Evolutionary conservation across 225 moss, liverwort and hornwort genomes (phyloP).

Genomic region (Marchantia polymorpha): DNA sequence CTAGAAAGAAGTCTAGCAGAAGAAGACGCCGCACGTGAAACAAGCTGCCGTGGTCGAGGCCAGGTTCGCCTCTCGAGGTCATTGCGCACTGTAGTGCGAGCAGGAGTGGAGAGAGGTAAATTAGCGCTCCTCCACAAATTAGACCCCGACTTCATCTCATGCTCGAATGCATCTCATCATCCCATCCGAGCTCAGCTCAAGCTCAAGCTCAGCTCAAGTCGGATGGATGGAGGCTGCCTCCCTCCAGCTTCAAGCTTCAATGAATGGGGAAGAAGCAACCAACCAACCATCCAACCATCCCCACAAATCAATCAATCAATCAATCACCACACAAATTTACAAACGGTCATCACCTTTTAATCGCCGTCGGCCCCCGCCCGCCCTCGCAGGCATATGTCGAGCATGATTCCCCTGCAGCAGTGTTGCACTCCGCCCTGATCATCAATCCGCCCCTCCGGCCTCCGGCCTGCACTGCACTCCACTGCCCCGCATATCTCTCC

Average conservation of each 20-base stretch:
- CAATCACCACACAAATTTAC: not conserved
- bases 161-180: not conserved
- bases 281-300: not conserved
- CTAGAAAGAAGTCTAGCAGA: constrained; percentile 5
- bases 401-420: constrained; percentile 11
- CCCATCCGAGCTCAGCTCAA: not conserved
- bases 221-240: too few species aligned
- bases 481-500: not conserved
- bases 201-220: not conserved
- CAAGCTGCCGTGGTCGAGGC: constrained; percentile 5
- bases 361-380: constrained; percentile 6
- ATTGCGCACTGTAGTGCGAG: not conserved
- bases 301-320: not conserved
- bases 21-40: constrained; percentile 15
- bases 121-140: not conserved
- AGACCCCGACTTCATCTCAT: not conserved
- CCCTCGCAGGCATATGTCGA: constrained; percentile 11
- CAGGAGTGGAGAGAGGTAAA: not conserved
- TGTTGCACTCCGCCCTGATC: not conserved
- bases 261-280: too few species aligned
- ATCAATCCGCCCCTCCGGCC: not conserved
- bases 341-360: constrained; percentile 18
- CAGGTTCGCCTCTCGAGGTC: not conserved
- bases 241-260: too few species aligned
- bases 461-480: not conserved